Evolutionary conservation across 768 basidiomycete genomes (phyloP).

Genomic region (Hydnomerulius pinastri): DNA sequence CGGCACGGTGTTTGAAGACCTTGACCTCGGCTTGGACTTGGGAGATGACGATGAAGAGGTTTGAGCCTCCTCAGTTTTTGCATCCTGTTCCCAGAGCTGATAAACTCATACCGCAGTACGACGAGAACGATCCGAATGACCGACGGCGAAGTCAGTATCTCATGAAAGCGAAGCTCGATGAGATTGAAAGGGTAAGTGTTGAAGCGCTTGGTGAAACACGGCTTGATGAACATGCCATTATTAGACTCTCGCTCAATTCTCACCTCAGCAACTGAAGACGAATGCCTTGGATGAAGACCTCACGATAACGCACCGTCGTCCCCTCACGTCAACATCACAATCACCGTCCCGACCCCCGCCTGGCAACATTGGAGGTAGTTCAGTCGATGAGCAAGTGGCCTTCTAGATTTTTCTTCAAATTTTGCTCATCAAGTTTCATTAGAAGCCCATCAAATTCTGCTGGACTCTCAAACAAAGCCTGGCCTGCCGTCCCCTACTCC

Average conservation of each 20-base stretch:
- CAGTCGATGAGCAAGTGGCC: slow-evolving; percentile 19
- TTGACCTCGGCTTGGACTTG: slow-evolving; percentile 45
- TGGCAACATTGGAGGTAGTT: background rate
- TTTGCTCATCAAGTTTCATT: slow-evolving; percentile 12
- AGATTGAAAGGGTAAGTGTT: slow-evolving; percentile 66
- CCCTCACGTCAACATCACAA: slow-evolving; percentile 15
- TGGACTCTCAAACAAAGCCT: slow-evolving; percentile 22
- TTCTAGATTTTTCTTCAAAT: slow-evolving; percentile 4
- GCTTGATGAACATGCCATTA: slow-evolving; percentile 20
- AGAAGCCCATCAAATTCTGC: slow-evolving; percentile 10
- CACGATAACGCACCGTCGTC: slow-evolving; percentile 20
- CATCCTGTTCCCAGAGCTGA: slow-evolving; percentile 12
- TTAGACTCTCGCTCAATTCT: slow-evolving; percentile 67
- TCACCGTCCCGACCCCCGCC: slow-evolving; percentile 5
- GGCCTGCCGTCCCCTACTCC: slow-evolving; percentile 51
- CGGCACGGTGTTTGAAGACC: slow-evolving; percentile 46
- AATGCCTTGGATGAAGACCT: slow-evolving; percentile 20
- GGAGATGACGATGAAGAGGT: slow-evolving; percentile 46
- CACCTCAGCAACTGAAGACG: slow-evolving; percentile 47
- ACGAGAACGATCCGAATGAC: slow-evolving; percentile 73
- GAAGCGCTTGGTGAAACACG: background rate
- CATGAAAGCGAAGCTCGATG: slow-evolving; percentile 75
- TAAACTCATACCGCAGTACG: slow-evolving; percentile 46
- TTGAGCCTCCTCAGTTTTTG: slow-evolving; percentile 23
- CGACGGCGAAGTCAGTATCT: slow-evolving; percentile 72